Percentiles rank a stretch among this genome's conserved stretches.
Conservation (phyloP, 768 basidiomycete genomes). For the Xerocomellus dryophilus region DNA sequence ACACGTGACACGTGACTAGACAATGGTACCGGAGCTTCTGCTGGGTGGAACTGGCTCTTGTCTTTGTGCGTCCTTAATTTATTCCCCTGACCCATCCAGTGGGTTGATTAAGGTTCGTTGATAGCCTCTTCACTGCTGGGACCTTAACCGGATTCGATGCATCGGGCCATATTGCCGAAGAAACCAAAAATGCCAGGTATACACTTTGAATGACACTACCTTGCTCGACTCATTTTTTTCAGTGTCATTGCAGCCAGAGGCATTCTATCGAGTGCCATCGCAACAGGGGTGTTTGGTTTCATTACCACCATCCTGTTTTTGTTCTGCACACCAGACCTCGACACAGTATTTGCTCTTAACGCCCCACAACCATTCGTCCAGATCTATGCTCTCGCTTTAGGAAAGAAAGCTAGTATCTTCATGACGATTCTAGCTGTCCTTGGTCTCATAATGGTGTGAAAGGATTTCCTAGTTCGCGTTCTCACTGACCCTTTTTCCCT, state of each 20-base stretch:
- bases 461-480: background rate
- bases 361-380: conserved; percentile 93
- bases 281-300: conserved; percentile 80
- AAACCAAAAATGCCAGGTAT: conserved; percentile 77
- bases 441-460: conserved; percentile 77
- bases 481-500: background rate
- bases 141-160: conserved; percentile 91
- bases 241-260: conserved; percentile 81
- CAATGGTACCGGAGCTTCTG: conserved; percentile 84
- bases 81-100: background rate
- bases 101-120: conserved; percentile 37
- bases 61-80: conserved; percentile 57
- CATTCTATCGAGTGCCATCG: conserved; percentile 72
- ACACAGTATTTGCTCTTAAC: conserved; percentile 67
- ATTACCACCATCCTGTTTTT: conserved; percentile 75
- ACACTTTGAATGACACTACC: background rate
- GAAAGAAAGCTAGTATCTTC: conserved; percentile 73
- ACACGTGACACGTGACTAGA: conserved; percentile 41
- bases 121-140: conserved; percentile 83
- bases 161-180: conserved; percentile 83
- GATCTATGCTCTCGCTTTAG: conserved; percentile 80
- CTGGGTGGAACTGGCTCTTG: conserved; percentile 90
- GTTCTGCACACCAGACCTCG: conserved; percentile 79
- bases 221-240: conserved; percentile 1
- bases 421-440: conserved; percentile 84